Conservation (phyloP, 768 basidiomycete genomes). For the Russula olivacea region DNA sequence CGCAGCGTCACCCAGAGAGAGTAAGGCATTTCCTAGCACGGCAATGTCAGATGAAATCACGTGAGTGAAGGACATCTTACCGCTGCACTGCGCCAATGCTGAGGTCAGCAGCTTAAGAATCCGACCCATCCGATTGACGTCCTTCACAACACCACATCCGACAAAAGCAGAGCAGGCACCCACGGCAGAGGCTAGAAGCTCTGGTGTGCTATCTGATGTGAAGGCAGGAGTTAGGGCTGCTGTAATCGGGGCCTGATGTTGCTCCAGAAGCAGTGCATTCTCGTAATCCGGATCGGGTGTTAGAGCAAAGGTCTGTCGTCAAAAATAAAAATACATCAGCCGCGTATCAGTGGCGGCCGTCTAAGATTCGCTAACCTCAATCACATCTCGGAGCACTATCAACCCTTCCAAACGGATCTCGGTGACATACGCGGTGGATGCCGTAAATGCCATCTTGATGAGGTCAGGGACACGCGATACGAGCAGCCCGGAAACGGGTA, state of each 20-base stretch:
- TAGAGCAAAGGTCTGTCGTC: conserved; percentile 67
- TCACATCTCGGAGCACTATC: conserved; percentile 84
- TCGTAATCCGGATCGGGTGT: conserved; percentile 92
- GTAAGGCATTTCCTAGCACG: conserved; percentile 65
- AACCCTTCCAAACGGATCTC: conserved; percentile 92
- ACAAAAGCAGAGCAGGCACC: conserved; percentile 94
- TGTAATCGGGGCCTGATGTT: conserved; percentile 97
- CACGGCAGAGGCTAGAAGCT: conserved; percentile 88
- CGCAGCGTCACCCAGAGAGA: conserved; percentile 79
- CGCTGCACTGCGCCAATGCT: conserved; percentile 86
- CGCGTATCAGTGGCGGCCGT: neutral
- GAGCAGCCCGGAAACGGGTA: conserved; percentile 57
- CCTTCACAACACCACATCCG: conserved; percentile 90
- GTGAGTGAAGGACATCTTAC: conserved; percentile 36
- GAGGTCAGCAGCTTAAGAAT: conserved; percentile 84
- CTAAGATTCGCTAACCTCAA: conserved; percentile 55
- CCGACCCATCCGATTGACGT: conserved; percentile 86
- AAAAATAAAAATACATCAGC: conserved; percentile 2
- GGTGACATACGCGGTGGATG: conserved; percentile 92
- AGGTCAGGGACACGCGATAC: conserved; percentile 86
- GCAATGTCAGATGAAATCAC: conserved; percentile 1
- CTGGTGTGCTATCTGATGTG: conserved; percentile 90
- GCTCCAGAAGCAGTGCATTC: conserved; percentile 84
- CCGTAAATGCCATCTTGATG: conserved; percentile 97
- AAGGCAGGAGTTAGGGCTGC: conserved; percentile 96